These are phyloP conservation scores for Alternaria brassicae DNA, from an alignment of 2,329 filamentous ascomycete species.

Conservation along the genomic window DNA sequence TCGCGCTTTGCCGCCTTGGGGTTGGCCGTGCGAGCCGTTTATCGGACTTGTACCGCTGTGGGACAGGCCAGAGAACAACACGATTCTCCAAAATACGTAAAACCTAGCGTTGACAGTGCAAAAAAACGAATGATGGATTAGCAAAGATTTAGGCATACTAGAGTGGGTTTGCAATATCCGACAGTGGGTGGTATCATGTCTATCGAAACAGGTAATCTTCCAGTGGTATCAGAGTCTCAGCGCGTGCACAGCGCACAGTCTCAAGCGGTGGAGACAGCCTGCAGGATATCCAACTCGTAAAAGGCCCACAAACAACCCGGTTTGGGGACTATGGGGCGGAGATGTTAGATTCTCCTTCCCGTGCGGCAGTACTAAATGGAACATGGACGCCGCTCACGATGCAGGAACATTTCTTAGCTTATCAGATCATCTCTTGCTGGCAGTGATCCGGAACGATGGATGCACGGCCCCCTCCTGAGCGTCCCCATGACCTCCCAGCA, in stretches of 20 bases:
- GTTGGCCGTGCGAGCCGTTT: background rate
- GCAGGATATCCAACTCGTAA: background rate
- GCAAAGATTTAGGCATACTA: background rate
- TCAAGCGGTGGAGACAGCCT: background rate
- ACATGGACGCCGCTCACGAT: background rate
- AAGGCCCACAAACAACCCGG: background rate
- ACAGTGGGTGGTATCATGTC: background rate
- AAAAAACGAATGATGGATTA: accelerated
- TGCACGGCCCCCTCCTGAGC: background rate
- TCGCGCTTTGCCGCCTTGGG: background rate
- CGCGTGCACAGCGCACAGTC: slow-evolving; percentile 1
- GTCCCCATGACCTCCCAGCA: background rate
- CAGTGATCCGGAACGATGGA: background rate
- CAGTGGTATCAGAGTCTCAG: background rate
- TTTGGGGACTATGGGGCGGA: background rate
- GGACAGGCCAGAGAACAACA: background rate
- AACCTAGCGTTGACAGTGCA: background rate
- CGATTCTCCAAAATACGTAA: background rate
- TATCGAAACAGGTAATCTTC: background rate
- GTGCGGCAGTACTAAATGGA: background rate
- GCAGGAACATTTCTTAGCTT: background rate
- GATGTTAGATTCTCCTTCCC: background rate
- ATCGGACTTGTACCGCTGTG: background rate
- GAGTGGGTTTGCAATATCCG: background rate
- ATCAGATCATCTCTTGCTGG: background rate